A percentile compares a stretch with the other conserved stretches of the same genome.
Evolutionary conservation across 1,284 basidiomycete species (phyloP).

Genomic region (Cryptococcus deneoformans): DNA sequence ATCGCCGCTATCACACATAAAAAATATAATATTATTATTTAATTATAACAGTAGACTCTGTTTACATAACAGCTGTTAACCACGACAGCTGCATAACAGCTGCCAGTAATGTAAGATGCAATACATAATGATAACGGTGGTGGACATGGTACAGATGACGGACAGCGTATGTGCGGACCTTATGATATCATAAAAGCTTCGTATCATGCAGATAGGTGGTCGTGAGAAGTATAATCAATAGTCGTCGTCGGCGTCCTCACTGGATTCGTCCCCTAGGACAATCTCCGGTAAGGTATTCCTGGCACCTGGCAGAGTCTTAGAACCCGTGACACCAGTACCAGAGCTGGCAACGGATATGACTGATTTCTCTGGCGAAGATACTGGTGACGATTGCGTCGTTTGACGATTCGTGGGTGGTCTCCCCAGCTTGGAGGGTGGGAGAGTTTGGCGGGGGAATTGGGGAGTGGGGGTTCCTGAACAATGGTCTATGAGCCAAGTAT

Average conservation of each 20-base stretch:
- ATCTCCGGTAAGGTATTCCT: neutral
- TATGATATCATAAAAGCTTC: no score
- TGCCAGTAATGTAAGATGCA: no score
- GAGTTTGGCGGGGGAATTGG: conserved; percentile 11
- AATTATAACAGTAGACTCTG: no score
- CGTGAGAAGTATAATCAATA: neutral
- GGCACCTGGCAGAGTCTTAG: conserved; percentile 15
- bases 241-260: conserved; percentile 16
- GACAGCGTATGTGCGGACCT: no score
- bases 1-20: neutral
- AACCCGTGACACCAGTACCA: conserved; percentile 7
- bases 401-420: conserved; percentile 21
- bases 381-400: conserved; percentile 10
- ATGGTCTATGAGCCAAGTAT: neutral
- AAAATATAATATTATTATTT: no score
- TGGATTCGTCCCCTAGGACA: conserved; percentile 13
- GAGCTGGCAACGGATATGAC: conserved; percentile 15
- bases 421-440: conserved; percentile 29
- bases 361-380: conserved; percentile 21
- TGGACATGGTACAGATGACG: no score
- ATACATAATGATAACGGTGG: no score
- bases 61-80: no score
- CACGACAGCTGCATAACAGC: no score
- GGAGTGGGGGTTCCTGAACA: conserved; percentile 16
- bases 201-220: no score